Evolutionary conservation across 441 rosid genomes (phyloP), one percentile per base, ranked within the genome.

Genomic region (Melianthus villosus): DNA sequence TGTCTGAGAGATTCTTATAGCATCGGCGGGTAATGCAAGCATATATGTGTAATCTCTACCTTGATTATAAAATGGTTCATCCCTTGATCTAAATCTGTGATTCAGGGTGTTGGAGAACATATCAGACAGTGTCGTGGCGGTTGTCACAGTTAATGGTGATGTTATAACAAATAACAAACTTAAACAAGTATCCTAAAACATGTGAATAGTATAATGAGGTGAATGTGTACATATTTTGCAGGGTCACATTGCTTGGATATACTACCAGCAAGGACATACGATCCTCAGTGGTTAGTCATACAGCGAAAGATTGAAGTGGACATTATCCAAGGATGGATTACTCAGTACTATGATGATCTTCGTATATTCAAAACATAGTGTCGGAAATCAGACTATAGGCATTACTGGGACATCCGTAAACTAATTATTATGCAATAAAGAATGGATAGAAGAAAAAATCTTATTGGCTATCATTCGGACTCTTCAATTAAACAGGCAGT

Each of bases 1-100:
- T 87, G 95, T 29, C 51, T 83, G 12, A 41, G 50, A 59, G 94
- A 83, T 71, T 91, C 94, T 47, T 77, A 70, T 14, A 79, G 91
- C 26, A 75, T 65, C 7, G 91, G 77, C 51, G 94, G 92, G 94
- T 79, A 76, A 44, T 9, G n/a, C 35, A 16, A 16, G 1, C 3
- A 20, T 15, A 16, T 35, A 15, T 16, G 7, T 35, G 17, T 16
- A 38, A 12, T 6, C 9, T 5, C 7, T 22, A 9, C 4, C 2
- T 9, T 22, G 4, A 4, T 11, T 10, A 13, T 22, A 18, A 20
- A 38, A n/a, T 9, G 5, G n/a, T 6, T 20, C 22, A 9, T 19
- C 7, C 12, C 14, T 0, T 4, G 8, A n/a, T 39, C 25, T 2
- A 1, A 3, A 11, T 13, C n/a, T 32, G 17, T 13, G 16, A 10